Conservation (phyloP, 345 rosid genomes). For the Eucalyptus polyanthemos region DNA sequence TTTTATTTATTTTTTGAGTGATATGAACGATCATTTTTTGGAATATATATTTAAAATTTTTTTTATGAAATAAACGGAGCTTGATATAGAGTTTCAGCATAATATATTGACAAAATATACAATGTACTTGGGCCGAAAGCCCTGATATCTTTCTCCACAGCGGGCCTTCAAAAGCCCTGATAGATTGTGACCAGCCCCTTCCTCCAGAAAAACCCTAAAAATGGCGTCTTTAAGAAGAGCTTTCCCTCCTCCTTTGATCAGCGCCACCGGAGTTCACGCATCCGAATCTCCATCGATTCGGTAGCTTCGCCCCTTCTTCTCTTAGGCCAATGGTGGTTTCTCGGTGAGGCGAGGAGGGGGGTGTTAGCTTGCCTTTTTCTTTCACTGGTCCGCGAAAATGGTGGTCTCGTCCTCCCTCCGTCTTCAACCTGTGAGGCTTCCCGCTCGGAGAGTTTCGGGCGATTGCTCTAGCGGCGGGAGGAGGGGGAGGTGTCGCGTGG, state of each 20-base stretch:
- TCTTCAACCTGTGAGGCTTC: neutral
- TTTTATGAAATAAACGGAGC: no score
- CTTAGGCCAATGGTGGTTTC: neutral
- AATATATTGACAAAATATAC: neutral
- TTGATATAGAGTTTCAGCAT: neutral
- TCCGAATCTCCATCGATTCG: neutral
- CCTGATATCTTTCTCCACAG: neutral
- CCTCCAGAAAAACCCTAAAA: neutral
- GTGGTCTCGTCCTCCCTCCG: neutral
- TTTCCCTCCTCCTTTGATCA: neutral
- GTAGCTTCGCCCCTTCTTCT: neutral
- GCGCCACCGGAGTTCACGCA: neutral
- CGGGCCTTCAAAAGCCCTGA: neutral
- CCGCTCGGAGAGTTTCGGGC: neutral
- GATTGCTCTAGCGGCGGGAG: neutral
- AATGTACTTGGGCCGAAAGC: neutral
- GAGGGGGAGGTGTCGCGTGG: neutral
- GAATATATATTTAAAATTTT: accelerated
- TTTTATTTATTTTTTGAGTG: no score
- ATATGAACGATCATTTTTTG: accelerated
- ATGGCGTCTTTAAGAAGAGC: neutral
- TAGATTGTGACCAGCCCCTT: neutral
- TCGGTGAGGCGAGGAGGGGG: neutral
- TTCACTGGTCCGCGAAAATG: neutral
- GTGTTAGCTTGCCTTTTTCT: neutral